Conservation (phyloP, 2,329 filamentous ascomycete species). For the Claviceps sp. region DNA sequence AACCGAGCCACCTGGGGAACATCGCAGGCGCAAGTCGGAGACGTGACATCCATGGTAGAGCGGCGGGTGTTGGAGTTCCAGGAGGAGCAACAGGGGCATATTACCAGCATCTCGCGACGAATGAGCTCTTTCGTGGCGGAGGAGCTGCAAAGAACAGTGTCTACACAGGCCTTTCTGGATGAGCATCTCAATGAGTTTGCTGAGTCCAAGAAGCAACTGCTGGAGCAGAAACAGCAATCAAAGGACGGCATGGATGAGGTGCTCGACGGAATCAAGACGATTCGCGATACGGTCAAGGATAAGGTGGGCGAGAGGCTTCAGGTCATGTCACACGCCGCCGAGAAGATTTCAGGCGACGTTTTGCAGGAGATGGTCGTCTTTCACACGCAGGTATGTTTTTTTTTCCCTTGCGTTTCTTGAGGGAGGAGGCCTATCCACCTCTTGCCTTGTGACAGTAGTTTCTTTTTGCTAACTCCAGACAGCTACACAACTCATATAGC, state of each 20-base stretch:
- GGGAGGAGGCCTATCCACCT: too few relatives aligned
- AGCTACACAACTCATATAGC: conserved; percentile 76
- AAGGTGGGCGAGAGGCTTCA: conserved; percentile 76
- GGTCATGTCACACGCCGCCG: conserved; percentile 69
- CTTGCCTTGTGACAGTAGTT: too few relatives aligned
- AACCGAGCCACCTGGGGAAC: conserved; percentile 71
- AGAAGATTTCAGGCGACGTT: conserved; percentile 81
- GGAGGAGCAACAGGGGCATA: conserved; percentile 55
- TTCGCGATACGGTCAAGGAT: conserved; percentile 77
- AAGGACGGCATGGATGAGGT: conserved; percentile 84
- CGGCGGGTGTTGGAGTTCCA: conserved; percentile 60
- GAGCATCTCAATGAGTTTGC: conserved; percentile 56
- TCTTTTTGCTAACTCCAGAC: not conserved
- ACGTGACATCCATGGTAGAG: conserved; percentile 68
- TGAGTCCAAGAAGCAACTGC: conserved; percentile 52
- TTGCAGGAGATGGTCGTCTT: conserved; percentile 76
- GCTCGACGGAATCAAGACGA: conserved; percentile 79
- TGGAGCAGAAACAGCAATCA: conserved; percentile 52
- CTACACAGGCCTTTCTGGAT: conserved; percentile 57
- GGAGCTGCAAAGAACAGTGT: conserved; percentile 58
- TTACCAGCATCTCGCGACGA: conserved; percentile 52
- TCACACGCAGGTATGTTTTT: conserved; percentile 45
- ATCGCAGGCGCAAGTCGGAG: conserved; percentile 61
- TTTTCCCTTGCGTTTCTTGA: too few relatives aligned
- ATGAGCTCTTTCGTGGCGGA: conserved; percentile 66